Evolutionary conservation across 108 stramenopile species (phyloP), one percentile per base, ranked within the genome.

Genomic region (Asterionellopsis glacialis): DNA sequence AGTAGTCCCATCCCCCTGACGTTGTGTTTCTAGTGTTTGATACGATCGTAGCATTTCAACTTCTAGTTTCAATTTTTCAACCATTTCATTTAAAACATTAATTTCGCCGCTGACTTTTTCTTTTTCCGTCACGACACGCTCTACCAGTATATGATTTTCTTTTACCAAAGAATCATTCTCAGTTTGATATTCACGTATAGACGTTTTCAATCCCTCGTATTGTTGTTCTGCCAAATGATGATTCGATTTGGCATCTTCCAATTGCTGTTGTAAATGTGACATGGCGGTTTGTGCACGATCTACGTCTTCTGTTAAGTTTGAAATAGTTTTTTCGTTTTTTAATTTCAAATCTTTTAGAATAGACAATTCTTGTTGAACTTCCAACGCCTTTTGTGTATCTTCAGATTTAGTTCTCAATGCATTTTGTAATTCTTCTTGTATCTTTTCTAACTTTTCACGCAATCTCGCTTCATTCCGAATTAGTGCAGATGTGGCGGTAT

Each of bases 191-290:
- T 69, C 40, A 24, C 87, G 82, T 40, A 93, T 90, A 16, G 83
- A 77, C 50, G 85, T 73, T 55, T 93, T 93, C 14, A 93, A 63
- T 16, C 87, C 91, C 51, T 58, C 74, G 55, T 83, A 86, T 77
- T 93, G 91, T 48, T 83, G 74, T 61, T 88, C 91, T 15, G 91
- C 87, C 45, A 93, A 65, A 40, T 83, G 68, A 15, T 83, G 70
- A 25, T 71, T 49, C 9, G 80, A 74, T 64, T 84, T 72, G 13
- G 84, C 73, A 53, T 90, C 83, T 19, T 72, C 67, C 10, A 88
- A 41, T 68, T 93, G 66, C 12, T 69, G 62, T 15, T 61, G 72
- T 24, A 93, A 44, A 59, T 90, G 84, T 49, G 76, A 61, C 3
- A 79, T 75, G 43, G 83, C 73, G 21, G 74, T 68, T 40, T 90